phyloP scores from a whole-genome alignment of 805 yeast species.

The Candida silvicultrix region DNA sequence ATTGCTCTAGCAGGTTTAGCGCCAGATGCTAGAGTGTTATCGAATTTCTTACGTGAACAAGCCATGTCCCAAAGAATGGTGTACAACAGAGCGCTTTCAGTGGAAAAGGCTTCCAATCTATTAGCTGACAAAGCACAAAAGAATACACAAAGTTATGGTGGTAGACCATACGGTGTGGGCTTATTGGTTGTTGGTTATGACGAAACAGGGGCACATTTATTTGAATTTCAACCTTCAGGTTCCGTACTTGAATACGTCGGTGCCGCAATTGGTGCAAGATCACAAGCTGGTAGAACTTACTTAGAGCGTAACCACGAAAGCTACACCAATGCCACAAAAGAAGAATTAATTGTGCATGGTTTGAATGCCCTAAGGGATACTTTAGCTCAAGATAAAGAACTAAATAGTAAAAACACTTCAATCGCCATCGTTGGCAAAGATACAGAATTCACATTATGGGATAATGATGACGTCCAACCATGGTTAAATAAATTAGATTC shows the following conservation, averaged over 20 bases:
- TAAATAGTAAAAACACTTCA: constrained; percentile 77
- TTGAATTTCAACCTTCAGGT: constrained; percentile 96
- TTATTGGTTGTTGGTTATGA: constrained; percentile 85
- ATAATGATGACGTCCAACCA: constrained; percentile 75
- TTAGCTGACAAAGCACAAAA: constrained; percentile 96
- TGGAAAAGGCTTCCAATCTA: constrained; percentile 74
- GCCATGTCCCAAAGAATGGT: constrained; percentile 84
- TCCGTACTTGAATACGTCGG: constrained; percentile 87
- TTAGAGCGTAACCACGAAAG: constrained; percentile 78
- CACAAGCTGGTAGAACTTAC: constrained; percentile 97
- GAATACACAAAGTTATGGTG: constrained; percentile 93
- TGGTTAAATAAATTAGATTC: constrained; percentile 77
- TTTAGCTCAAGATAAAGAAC: constrained; percentile 87
- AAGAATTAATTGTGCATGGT: constrained; percentile 78
- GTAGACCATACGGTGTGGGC: constrained; percentile 98
- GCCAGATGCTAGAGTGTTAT: constrained; percentile 93
- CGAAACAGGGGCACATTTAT: constrained; percentile 88
- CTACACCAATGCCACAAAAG: constrained; percentile 54
- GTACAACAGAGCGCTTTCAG: constrained; percentile 78
- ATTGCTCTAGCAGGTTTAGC: constrained; percentile 96
- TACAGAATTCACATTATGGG: constrained; percentile 67
- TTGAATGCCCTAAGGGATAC: constrained; percentile 92
- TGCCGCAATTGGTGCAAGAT: constrained; percentile 96
- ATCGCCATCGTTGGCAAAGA: constrained; percentile 90
- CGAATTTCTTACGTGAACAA: constrained; percentile 84